phyloP scores from a whole-genome alignment of 177 flowering plant species.

The Vitis hybrid region DNA sequence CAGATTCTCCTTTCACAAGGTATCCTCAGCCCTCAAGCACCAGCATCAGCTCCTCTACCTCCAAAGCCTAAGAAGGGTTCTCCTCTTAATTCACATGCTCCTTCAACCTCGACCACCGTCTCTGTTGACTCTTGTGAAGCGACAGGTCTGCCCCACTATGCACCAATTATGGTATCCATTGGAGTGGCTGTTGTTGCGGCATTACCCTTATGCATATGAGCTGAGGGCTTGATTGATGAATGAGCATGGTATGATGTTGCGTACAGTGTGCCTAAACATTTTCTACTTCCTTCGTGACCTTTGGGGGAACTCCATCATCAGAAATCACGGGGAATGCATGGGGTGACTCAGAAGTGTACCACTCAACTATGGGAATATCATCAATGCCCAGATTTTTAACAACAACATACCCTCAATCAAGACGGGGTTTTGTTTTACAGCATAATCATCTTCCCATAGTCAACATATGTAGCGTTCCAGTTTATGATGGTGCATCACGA shows the following conservation, averaged over 20 bases:
- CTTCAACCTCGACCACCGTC: slow-evolving; percentile 5
- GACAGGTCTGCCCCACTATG: not conserved
- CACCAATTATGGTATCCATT: not conserved
- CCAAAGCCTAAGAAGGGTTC: slow-evolving; percentile 11
- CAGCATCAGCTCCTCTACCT: slow-evolving; percentile 24
- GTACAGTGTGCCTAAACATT: too few relatives aligned
- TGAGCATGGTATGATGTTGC: too few relatives aligned
- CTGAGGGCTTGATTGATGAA: too few relatives aligned
- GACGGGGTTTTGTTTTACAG: too few relatives aligned
- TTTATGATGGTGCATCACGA: too few relatives aligned
- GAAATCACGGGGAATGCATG: slow-evolving; percentile 79
- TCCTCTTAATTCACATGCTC: slow-evolving; percentile 8
- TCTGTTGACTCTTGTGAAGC: slow-evolving; percentile 23
- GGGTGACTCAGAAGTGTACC: slow-evolving; percentile 77
- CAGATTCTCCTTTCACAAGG: too few relatives aligned
- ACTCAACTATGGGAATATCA: slow-evolving; percentile 74
- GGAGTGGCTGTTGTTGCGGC: slow-evolving; percentile 14
- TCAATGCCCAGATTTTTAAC: slow-evolving; percentile 36
- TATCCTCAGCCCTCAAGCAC: not conserved
- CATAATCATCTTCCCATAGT: too few relatives aligned
- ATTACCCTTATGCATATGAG: not conserved
- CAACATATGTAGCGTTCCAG: too few relatives aligned
- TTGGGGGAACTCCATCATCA: slow-evolving; percentile 85
- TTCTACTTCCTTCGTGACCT: slow-evolving; percentile 76
- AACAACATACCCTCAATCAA: too few relatives aligned